These are phyloP conservation scores for Candolleomyces efflorescens DNA, from an alignment of 768 basidiomycete species.

Conservation along the genomic window DNA sequence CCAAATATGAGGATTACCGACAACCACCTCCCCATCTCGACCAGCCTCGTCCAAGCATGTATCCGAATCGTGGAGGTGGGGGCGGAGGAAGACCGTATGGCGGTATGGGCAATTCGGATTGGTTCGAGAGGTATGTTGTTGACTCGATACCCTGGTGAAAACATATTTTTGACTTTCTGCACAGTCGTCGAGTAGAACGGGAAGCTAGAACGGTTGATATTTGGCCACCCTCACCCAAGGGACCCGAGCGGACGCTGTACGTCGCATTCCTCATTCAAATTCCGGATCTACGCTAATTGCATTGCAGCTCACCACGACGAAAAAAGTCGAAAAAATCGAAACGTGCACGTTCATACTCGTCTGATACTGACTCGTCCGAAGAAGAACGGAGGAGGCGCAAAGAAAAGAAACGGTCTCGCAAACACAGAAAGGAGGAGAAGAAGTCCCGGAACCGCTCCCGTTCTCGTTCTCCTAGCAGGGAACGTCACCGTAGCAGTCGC, in stretches of 20 bases:
- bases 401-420: slow-evolving; percentile 54
- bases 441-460: slow-evolving; percentile 18
- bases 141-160: not conserved
- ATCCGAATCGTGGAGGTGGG: slow-evolving; percentile 39
- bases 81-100: slow-evolving; percentile 15
- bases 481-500: not conserved
- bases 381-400: slow-evolving; percentile 57
- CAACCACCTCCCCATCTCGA: slow-evolving; percentile 29
- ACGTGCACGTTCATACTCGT: slow-evolving; percentile 49
- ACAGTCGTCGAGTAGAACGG: slow-evolving; percentile 69
- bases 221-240: slow-evolving; percentile 85
- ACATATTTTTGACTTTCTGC: slow-evolving; percentile 3
- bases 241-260: slow-evolving; percentile 53
- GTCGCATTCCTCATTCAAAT: slow-evolving; percentile 18
- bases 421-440: slow-evolving; percentile 36
- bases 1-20: slow-evolving; percentile 59
- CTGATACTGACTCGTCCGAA: slow-evolving; percentile 49
- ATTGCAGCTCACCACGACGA: slow-evolving; percentile 52
- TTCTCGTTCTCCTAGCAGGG: slow-evolving; percentile 26
- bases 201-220: slow-evolving; percentile 51
- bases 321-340: slow-evolving; percentile 55
- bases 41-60: slow-evolving; percentile 43
- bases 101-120: slow-evolving; percentile 39
- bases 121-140: slow-evolving; percentile 59
- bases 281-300: not conserved